These are phyloP conservation scores for Clavispora vitiphila DNA, from an alignment of 805 yeast species.

Conservation along the genomic window DNA sequence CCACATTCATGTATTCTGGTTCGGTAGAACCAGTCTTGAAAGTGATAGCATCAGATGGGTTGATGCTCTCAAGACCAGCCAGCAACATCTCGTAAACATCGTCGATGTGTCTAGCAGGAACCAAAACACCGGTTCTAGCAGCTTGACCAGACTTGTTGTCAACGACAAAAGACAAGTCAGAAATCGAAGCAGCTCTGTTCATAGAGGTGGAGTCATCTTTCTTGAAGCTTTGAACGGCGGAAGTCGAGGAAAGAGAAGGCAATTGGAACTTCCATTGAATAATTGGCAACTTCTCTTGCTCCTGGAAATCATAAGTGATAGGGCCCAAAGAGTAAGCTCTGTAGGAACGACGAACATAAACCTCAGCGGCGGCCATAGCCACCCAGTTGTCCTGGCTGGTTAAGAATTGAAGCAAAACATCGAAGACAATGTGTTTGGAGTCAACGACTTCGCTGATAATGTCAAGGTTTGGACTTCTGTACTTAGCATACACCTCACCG, in stretches of 20 bases:
- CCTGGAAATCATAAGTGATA: conserved; percentile 54
- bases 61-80: conserved; percentile 70
- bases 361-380: conserved; percentile 94
- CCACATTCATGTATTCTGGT: conserved; percentile 64
- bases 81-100: conserved; percentile 80
- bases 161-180: conserved; percentile 83
- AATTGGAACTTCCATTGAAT: conserved; percentile 86
- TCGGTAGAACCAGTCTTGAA: conserved; percentile 28
- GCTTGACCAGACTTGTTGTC: conserved; percentile 64
- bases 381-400: conserved; percentile 80
- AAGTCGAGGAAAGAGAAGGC: conserved; percentile 71
- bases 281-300: conserved; percentile 51
- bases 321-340: conserved; percentile 89
- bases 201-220: conserved; percentile 36
- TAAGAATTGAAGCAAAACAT: conserved; percentile 89
- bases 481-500: conserved; percentile 75
- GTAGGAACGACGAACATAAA: conserved; percentile 93
- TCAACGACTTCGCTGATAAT: conserved; percentile 89
- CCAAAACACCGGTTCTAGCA: conserved; percentile 77
- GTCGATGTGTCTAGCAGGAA: conserved; percentile 77
- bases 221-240: conserved; percentile 54
- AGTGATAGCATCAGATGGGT: conserved; percentile 41
- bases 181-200: conserved; percentile 88
- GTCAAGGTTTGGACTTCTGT: conserved; percentile 75
- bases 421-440: conserved; percentile 93